phyloP scores from a whole-genome alignment of 1,284 basidiomycete genomes.

The Schizophyllum amplum region DNA sequence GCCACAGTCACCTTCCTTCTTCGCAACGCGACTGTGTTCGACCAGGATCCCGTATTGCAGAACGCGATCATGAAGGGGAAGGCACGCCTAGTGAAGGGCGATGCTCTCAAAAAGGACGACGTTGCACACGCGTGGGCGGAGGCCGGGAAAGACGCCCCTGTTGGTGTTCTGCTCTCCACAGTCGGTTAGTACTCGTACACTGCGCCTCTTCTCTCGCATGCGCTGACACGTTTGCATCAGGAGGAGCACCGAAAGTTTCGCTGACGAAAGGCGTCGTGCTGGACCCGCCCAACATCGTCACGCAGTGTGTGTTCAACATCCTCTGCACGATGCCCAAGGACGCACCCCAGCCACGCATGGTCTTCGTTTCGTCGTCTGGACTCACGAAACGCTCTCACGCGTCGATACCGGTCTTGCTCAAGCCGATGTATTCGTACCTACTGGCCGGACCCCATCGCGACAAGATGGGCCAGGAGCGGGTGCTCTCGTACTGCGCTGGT shows the following conservation, averaged over 20 bases:
- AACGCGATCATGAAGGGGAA: conserved; percentile 30
- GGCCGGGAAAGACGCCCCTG: conserved; percentile 17
- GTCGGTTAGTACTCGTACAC: conserved; percentile 24
- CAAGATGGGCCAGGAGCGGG: conserved; percentile 47
- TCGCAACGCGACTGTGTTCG: conserved; percentile 32
- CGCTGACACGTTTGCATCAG: conserved; percentile 16
- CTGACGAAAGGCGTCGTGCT: conserved; percentile 35
- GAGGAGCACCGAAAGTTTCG: conserved; percentile 32
- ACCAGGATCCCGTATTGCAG: conserved; percentile 34
- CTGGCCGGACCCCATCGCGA: conserved; percentile 41
- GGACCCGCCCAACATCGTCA: conserved; percentile 41
- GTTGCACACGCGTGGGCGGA: conserved; percentile 33
- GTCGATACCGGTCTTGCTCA: conserved; percentile 39
- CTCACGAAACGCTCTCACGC: conserved; percentile 35
- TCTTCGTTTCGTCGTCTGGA: conserved; percentile 46
- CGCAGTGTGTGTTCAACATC: conserved; percentile 38
- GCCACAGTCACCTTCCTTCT: conserved; percentile 43
- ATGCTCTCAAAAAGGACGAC: conserved; percentile 37
- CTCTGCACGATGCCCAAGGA: conserved; percentile 35
- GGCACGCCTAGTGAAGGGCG: conserved; percentile 37
- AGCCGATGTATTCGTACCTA: conserved; percentile 36
- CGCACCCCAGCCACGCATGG: conserved; percentile 34
- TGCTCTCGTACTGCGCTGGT: conserved; percentile 36
- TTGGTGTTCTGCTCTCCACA: conserved; percentile 31
- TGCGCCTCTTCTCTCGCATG: not conserved